Conservation (phyloP, 192 early-diverging fungal genomes). For the Phlyctochytrium bullatum region DNA sequence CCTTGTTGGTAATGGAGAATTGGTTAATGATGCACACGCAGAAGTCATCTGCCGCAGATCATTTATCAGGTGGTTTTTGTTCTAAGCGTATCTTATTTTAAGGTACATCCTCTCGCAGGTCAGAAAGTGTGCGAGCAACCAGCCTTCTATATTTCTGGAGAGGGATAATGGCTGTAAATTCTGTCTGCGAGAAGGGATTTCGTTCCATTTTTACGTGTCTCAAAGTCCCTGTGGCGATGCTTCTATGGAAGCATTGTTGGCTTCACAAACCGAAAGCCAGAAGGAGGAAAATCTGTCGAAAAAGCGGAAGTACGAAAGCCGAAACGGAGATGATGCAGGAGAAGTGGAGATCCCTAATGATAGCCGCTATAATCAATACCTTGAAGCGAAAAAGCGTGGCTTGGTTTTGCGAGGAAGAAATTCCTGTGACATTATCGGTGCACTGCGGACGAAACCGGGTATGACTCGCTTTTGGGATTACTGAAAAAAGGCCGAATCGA, state of each 20-base stretch:
- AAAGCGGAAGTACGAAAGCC: slow-evolving; percentile 33
- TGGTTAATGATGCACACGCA: slow-evolving; percentile 82
- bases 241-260: slow-evolving; percentile 48
- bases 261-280: slow-evolving; percentile 32
- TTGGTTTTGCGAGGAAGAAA: slow-evolving; percentile 58
- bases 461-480: neutral
- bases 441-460: slow-evolving; percentile 75
- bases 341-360: neutral
- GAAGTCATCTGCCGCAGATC: slow-evolving; percentile 82
- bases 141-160: neutral
- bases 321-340: neutral
- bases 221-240: slow-evolving; percentile 84
- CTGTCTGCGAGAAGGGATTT: slow-evolving; percentile 16
- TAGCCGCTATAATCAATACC: neutral
- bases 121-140: neutral
- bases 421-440: slow-evolving; percentile 55
- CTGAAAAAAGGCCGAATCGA: slow-evolving; percentile 47
- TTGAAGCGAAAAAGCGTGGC: neutral
- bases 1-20: slow-evolving; percentile 57
- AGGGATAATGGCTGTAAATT: neutral
- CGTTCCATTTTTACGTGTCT: slow-evolving; percentile 74
- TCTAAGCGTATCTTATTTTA: neutral
- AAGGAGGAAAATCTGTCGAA: slow-evolving; percentile 33
- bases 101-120: neutral
- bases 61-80: slow-evolving; percentile 58